phyloP scores from a whole-genome alignment of 228 moss, liverwort and hornwort species.

The Sphagnum magellanicum region DNA sequence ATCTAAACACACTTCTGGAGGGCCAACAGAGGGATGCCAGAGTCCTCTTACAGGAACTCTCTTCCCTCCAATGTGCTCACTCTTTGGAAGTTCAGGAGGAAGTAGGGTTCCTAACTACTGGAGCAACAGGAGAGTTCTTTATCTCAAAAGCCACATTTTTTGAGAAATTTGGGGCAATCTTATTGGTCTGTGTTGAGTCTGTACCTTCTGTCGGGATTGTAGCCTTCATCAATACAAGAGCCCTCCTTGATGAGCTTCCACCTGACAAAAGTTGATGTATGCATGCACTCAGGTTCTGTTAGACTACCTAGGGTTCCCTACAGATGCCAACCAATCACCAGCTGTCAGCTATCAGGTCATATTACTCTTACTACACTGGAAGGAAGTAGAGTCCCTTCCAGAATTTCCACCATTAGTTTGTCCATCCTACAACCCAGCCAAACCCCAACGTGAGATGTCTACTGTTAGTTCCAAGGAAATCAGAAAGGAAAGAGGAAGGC shows the following conservation, averaged over 20 bases:
- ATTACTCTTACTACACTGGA: too few relatives aligned
- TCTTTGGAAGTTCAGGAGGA: constrained; percentile 73
- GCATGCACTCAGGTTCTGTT: constrained; percentile 86
- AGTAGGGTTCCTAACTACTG: constrained; percentile 81
- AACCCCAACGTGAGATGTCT: too few relatives aligned
- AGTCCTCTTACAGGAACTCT: constrained; percentile 52
- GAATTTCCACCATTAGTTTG: constrained; percentile 71
- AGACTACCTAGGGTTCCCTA: constrained; percentile 56
- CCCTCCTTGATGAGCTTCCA: constrained; percentile 89
- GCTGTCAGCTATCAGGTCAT: too few relatives aligned
- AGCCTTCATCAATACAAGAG: constrained; percentile 57
- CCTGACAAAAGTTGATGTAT: constrained; percentile 79
- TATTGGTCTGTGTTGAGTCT: too few relatives aligned
- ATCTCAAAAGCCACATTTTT: constrained; percentile 64
- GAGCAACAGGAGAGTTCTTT: constrained; percentile 82
- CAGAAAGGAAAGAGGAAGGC: too few relatives aligned
- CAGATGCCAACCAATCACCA: constrained; percentile 1
- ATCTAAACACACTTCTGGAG: too few relatives aligned
- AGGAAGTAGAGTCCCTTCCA: constrained; percentile 37
- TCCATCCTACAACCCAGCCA: constrained; percentile 78
- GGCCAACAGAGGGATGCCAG: constrained; percentile 31
- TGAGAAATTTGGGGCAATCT: too few relatives aligned
- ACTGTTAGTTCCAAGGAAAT: too few relatives aligned
- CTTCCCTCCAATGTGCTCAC: constrained; percentile 71
- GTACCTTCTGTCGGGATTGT: constrained; percentile 49